These are phyloP conservation scores for Pseudogymnoascus sp. DNA, from an alignment of 2,329 filamentous ascomycete genomes.

Conservation along the genomic window DNA sequence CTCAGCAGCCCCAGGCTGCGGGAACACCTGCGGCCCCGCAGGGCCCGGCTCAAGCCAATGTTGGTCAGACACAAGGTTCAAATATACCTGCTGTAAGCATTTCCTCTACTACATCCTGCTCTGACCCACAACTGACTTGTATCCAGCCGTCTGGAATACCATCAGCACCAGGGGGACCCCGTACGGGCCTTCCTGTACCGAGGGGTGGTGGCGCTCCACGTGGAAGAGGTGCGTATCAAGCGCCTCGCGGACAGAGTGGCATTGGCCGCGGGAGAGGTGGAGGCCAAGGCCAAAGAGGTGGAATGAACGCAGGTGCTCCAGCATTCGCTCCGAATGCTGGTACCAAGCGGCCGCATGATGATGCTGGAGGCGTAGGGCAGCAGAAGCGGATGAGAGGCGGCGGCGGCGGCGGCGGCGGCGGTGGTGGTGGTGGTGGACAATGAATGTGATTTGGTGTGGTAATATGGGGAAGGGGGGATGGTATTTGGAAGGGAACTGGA, in stretches of 20 bases:
- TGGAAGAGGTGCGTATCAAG: conserved; percentile 8
- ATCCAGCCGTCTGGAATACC: conserved; percentile 3
- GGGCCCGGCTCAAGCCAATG: background rate
- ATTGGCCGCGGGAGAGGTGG: conserved; percentile 17
- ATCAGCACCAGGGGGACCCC: background rate
- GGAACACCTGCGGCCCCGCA: background rate
- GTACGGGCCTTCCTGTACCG: conserved; percentile 10
- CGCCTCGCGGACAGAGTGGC: conserved; percentile 11
- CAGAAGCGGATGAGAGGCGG: conserved; percentile 39
- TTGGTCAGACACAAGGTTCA: background rate
- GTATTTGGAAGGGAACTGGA: background rate
- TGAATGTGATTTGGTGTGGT: background rate
- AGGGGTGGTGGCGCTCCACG: background rate
- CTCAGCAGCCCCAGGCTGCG: background rate
- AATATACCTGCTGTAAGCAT: conserved; percentile 7
- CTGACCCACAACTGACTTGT: background rate
- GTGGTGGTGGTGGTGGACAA: background rate
- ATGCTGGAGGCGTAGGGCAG: conserved; percentile 23
- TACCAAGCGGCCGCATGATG: conserved; percentile 24
- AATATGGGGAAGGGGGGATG: background rate
- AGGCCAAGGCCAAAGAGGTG: conserved; percentile 17
- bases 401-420: conserved; percentile 26
- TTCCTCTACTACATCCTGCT: background rate
- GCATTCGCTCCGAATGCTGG: conserved; percentile 23
- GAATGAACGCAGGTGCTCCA: conserved; percentile 26